Percentiles rank a stretch among this genome's conserved stretches.
Conservation (phyloP, 495 filamentous ascomycete species). For the Neurospora sp. region DNA sequence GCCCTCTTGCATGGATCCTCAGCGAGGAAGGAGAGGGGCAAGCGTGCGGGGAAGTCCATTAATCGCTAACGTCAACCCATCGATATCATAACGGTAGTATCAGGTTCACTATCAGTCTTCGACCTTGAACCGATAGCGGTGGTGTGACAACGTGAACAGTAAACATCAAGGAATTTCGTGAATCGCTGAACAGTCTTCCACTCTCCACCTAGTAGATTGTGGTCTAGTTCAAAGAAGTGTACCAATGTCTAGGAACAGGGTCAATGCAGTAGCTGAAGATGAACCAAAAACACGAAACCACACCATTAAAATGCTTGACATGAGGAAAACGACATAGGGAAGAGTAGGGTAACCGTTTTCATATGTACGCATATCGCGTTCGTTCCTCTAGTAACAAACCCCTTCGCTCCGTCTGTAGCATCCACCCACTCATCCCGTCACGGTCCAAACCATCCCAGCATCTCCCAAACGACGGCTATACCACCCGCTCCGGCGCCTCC, state of each 20-base stretch:
- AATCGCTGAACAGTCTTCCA: background rate
- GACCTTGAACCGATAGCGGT: background rate
- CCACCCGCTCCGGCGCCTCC: slow-evolving; percentile 72
- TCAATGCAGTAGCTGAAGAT: background rate
- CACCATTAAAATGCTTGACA: background rate
- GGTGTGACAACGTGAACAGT: background rate
- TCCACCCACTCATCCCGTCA: background rate
- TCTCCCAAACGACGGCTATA: slow-evolving; percentile 34
- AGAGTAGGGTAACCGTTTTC: background rate
- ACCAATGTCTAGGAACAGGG: background rate
- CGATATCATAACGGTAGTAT: background rate
- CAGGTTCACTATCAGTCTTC: background rate
- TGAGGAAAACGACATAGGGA: background rate
- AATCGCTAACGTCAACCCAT: background rate
- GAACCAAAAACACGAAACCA: no score
- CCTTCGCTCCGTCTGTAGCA: background rate
- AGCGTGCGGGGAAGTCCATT: background rate
- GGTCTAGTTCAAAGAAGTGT: background rate
- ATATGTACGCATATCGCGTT: background rate
- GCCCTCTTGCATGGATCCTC: background rate
- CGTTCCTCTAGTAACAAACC: background rate
- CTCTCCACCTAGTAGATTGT: background rate
- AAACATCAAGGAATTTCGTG: background rate
- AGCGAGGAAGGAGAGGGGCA: background rate
- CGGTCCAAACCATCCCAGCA: background rate